phyloP scores from a whole-genome alignment of 164 flowering plant genomes.

The Nelumbo lutea region DNA sequence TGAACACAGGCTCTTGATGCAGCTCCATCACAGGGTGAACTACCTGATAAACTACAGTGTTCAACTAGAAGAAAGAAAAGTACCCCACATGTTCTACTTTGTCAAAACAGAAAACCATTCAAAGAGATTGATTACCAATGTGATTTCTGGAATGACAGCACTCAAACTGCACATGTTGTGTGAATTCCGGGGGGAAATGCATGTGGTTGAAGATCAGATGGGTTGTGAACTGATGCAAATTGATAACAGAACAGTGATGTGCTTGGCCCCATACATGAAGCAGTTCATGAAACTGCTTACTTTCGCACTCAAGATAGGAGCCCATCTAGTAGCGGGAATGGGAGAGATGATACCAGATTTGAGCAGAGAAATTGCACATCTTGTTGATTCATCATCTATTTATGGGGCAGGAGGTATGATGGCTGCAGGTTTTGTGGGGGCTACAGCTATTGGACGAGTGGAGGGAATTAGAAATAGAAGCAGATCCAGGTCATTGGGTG shows the following conservation, averaged over 20 bases:
- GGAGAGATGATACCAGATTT: conserved; percentile 93
- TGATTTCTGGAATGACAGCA: conserved; percentile 83
- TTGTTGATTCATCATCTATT: conserved; percentile 48
- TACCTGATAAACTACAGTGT: conserved; percentile 63
- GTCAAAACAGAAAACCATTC: conserved; percentile 78
- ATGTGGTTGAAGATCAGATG: conserved; percentile 83
- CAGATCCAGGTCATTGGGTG: conserved; percentile 18
- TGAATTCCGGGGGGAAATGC: conserved; percentile 80
- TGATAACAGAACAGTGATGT: conserved; percentile 58
- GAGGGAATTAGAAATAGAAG: conserved; percentile 27
- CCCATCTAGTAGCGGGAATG: conserved; percentile 85
- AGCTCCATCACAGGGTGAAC: conserved; percentile 78
- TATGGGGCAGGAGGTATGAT: conserved; percentile 61
- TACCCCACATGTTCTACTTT: conserved; percentile 89
- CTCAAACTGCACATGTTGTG: conserved; percentile 87
- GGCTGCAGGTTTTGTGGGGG: conserved; percentile 60
- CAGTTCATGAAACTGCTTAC: conserved; percentile 87
- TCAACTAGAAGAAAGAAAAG: conserved; percentile 79
- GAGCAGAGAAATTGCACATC: conserved; percentile 71
- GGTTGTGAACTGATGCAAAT: conserved; percentile 92
- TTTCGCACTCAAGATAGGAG: conserved; percentile 86
- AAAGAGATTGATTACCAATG: conserved; percentile 62
- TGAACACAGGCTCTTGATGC: conserved; percentile 67
- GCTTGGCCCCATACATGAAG: conserved; percentile 78
- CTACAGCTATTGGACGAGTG: conserved; percentile 34